Conservation (phyloP, 1,284 basidiomycete species). For the Malassezia cuniculi region DNA sequence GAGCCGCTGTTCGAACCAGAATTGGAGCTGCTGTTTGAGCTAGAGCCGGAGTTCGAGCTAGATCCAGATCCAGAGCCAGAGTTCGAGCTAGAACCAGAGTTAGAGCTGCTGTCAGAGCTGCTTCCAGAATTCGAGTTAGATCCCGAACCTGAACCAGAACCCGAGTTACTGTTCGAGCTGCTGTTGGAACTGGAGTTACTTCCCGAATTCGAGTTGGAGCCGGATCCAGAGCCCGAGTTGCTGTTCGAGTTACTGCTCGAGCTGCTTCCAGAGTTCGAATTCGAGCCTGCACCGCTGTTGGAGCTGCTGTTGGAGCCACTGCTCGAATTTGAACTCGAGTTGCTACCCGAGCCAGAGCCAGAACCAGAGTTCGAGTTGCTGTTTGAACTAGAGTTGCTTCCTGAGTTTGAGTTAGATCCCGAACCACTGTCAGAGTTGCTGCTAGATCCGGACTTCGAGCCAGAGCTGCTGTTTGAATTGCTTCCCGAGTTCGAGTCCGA, state of each 20-base stretch:
- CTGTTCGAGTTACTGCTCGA: background rate
- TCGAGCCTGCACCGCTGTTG: too few species aligned
- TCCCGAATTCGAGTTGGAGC: constrained; percentile 5
- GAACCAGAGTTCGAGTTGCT: constrained; percentile 4
- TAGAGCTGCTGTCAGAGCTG: constrained; percentile 1
- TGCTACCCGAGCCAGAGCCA: constrained; percentile 2
- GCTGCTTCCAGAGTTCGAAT: constrained; percentile 5
- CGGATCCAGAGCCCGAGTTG: background rate
- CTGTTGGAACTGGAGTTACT: constrained; percentile 4
- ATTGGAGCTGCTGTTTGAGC: background rate
- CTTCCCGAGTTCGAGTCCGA: background rate
- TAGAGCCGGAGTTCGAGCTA: constrained; percentile 1
- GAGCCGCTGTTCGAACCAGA: constrained; percentile 4
- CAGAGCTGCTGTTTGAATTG: too few species aligned
- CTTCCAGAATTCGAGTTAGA: constrained; percentile 4
- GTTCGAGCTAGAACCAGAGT: constrained; percentile 3
- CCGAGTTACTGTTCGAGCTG: constrained; percentile 1
- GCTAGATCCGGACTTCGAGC: background rate
- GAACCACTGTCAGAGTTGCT: background rate
- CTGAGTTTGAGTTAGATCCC: constrained; percentile 2
- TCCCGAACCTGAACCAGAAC: constrained; percentile 1
- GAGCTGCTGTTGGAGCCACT: constrained; percentile 4
- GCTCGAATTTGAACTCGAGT: constrained; percentile 3
- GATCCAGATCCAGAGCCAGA: constrained; percentile 6
- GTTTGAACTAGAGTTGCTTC: constrained; percentile 2